Evolutionary conservation across 768 basidiomycete genomes (phyloP), one percentile per base, ranked within the genome.

Genomic region (Psilocybe tampanensis): DNA sequence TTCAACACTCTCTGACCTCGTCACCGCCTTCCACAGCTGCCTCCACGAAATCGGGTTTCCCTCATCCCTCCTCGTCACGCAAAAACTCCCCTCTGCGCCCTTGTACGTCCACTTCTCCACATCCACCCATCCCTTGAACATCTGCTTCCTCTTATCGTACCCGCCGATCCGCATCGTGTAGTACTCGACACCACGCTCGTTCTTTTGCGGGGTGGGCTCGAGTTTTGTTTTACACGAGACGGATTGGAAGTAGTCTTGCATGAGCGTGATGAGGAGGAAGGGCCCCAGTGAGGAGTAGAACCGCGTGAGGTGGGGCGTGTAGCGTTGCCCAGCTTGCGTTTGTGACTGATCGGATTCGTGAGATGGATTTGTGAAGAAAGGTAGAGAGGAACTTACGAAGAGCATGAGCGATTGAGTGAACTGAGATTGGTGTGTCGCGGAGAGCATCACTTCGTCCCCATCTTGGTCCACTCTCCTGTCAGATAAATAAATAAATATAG

Each of bases 21-120:
- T 81, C 43, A 89, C 62, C 7, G 74, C 76, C 65, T 86, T 90
- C 88, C 90, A 93, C 34, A 92, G 74, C 67, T 82, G 80, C 39
- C 90, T 76, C 91, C 90, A 92, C 42, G 85, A 88, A 48, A 91
- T 81, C 21, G 90, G 90, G 66, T 84, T 89, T 0, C 90, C 90
- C 87, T 81, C 78, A 59, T 91, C 88, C 52, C 88, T 76, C 58
- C 79, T 76, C 86, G 92, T 87, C 3, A 90, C 66, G 53, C 86
- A 85, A 66, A 90, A 90, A 48, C 85, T 84, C 1, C 87, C 86
- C 9, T 78, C 72, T 1, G 65, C 63, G 1, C 78, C 82, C 7
- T 70, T 66, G 64, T 80, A 77, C 13, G 57, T 73, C 63, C 89
- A 92, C 21, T 70, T 64, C 68, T 94, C 90, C 5, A 92, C 74